Evolutionary conservation across 129 eudicot genomes (phyloP).

Genomic region (Rutidosis leptorrhynchoides): DNA sequence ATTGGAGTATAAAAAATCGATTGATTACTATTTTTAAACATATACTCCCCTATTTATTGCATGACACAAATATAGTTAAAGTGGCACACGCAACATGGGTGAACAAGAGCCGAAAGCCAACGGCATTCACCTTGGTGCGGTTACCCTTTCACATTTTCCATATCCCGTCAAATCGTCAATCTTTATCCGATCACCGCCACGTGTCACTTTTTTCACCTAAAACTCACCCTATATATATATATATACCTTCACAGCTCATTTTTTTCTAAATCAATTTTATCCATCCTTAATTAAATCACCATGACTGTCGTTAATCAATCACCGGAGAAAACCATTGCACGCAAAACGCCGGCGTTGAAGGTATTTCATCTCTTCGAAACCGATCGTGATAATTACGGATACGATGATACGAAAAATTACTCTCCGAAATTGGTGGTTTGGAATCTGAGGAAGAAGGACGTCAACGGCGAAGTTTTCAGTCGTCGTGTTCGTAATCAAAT

Average conservation of each 20-base stretch:
- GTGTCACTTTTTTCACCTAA: background rate
- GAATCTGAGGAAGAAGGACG: slow-evolving; percentile 19
- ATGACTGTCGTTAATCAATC: slow-evolving; percentile 30
- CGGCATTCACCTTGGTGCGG: slow-evolving; percentile 1
- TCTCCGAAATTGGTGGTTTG: slow-evolving; percentile 47
- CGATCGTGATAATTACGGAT: slow-evolving; percentile 44
- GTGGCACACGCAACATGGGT: slow-evolving; percentile 27
- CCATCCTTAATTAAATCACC: background rate
- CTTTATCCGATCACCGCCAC: background rate
- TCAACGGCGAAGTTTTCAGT: background rate
- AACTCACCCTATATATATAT: background rate
- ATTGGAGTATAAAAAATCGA: too few relatives aligned
- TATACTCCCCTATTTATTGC: too few relatives aligned
- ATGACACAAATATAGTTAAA: background rate
- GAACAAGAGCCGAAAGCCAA: slow-evolving; percentile 32
- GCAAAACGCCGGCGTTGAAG: slow-evolving; percentile 23
- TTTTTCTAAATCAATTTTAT: background rate
- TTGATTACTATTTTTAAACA: too few relatives aligned
- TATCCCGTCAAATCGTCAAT: background rate
- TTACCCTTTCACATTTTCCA: background rate
- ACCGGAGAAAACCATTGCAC: slow-evolving; percentile 3
- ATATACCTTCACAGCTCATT: background rate
- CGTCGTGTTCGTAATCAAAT: slow-evolving; percentile 50
- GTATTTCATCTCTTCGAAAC: slow-evolving; percentile 30
- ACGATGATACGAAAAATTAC: slow-evolving; percentile 40